Base-by-base conservation (phyloP, 2,329 filamentous ascomycete genomes). In the Colletotrichum chrysophilum region DNA sequence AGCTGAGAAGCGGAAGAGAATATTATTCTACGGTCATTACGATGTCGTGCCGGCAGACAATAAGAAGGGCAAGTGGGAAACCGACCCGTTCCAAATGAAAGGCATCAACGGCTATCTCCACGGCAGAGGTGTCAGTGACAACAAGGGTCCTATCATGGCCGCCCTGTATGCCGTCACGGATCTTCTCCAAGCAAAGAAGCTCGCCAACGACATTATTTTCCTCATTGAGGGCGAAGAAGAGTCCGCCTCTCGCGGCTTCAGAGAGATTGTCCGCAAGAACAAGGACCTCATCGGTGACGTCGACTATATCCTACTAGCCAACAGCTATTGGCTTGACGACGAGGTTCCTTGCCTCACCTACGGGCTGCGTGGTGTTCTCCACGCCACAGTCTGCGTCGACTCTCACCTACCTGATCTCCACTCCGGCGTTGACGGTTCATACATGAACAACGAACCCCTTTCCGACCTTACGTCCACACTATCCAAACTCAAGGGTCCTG, bases 291-390 rank as follows among this genome's bases (percentile, higher is more conserved):
- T 99, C 79, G 97, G 97, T 2, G 89, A 95, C 12, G 93, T 99
- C 3, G 96, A 99, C 84, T 98, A 97, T 88, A 97, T 99, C 71
- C 87, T 99, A 36, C 88, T 99, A 48, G 96, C 97, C 26, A 99
- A 99, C 87, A 98, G 96, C 85, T 99, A 99, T 87, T 99, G 97
- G 97, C 89, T 99, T 2, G 96, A 98, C 81, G 96, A 99, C 81
- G 94, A 97, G 78, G 96, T 97, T 3, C 97, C 97, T 0, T 99
- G 97, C 82, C 87, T 99, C 73, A 99, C 97, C 0, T 99, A 99
- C 77, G 97, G 97, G 2, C 89, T 98, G 8, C 92, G 97, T 65
- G 97, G 97, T 28, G 96, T 99, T 30, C 93, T 99, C 26, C 96
- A 98, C 83, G 96, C 96, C 7, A 98, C 95, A 0, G 90, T 98